Evolutionary conservation across 306 rosid genomes (phyloP).

Genomic region (Quercus berberidifolia): DNA sequence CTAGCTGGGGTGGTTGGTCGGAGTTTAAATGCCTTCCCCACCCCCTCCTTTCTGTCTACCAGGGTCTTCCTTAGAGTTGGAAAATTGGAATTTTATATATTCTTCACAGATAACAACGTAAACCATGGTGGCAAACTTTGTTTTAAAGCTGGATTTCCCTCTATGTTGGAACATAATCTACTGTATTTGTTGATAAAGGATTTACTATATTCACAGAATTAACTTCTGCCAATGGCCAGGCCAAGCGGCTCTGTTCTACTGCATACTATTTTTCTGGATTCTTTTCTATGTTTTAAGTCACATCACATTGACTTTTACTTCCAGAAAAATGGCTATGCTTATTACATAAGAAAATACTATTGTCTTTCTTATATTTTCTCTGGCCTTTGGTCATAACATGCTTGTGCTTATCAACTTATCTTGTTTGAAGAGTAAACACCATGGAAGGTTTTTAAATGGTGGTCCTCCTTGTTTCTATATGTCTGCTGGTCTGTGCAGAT

Average conservation of each 20-base stretch:
- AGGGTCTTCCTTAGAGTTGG: too few relatives aligned
- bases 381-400: constrained; percentile 13
- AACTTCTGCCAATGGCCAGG: background rate
- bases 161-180: background rate
- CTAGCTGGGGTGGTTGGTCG: background rate
- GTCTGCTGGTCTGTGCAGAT: constrained; percentile 57
- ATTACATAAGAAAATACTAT: too few relatives aligned
- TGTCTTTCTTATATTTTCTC: background rate
- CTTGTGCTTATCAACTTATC: background rate
- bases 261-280: too few relatives aligned
- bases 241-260: background rate
- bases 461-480: constrained; percentile 9
- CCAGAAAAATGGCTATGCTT: background rate
- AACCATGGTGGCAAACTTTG: background rate
- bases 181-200: background rate
- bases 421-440: constrained; percentile 2
- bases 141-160: background rate
- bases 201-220: background rate
- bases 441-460: constrained; percentile 12
- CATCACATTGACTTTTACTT: too few relatives aligned
- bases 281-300: too few relatives aligned
- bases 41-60: background rate
- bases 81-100: background rate
- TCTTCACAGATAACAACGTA: background rate
- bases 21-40: background rate